Conservation (phyloP, 768 basidiomycete genomes). For the Polyporus arcularius region DNA sequence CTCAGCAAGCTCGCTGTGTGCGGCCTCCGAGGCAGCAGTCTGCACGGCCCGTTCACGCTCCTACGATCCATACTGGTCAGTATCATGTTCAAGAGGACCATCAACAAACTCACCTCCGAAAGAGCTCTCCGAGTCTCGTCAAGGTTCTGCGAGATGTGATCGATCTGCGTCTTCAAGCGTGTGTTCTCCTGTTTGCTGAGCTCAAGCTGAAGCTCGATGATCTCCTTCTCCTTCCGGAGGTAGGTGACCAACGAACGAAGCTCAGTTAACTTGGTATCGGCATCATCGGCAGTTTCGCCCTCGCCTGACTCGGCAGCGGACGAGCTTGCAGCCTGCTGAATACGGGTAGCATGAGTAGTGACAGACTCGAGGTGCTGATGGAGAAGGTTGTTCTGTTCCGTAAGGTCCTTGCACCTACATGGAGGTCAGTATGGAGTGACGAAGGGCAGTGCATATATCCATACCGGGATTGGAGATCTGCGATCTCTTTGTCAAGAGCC, state of each 20-base stretch:
- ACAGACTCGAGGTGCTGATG: constrained; percentile 86
- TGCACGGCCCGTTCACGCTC: constrained; percentile 81
- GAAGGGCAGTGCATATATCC: constrained; percentile 11
- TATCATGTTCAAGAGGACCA: background rate
- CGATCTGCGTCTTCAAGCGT: constrained; percentile 73
- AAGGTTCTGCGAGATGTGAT: constrained; percentile 67
- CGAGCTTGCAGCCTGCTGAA: constrained; percentile 67
- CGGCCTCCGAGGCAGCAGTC: constrained; percentile 68
- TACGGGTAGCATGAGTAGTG: constrained; percentile 79
- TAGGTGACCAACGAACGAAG: constrained; percentile 79
- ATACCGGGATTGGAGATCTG: constrained; percentile 71
- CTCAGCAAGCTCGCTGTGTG: constrained; percentile 83
- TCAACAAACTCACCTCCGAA: constrained; percentile 54
- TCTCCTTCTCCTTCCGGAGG: constrained; percentile 88
- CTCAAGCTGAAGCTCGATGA: constrained; percentile 85
- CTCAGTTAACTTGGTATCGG: constrained; percentile 68
- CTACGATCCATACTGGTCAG: constrained; percentile 35
- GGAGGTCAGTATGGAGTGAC: background rate
- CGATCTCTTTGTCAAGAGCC: constrained; percentile 74
- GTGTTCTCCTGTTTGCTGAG: constrained; percentile 77
- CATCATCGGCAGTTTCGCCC: constrained; percentile 48
- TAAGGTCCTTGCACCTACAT: constrained; percentile 69
- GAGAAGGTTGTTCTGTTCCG: constrained; percentile 72
- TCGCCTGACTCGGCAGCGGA: constrained; percentile 44
- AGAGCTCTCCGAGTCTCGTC: constrained; percentile 71